Percentiles rank a stretch among this genome's conserved stretches.
Conservation (phyloP, 1,139 yeast species). For the Pichia sp. region DNA sequence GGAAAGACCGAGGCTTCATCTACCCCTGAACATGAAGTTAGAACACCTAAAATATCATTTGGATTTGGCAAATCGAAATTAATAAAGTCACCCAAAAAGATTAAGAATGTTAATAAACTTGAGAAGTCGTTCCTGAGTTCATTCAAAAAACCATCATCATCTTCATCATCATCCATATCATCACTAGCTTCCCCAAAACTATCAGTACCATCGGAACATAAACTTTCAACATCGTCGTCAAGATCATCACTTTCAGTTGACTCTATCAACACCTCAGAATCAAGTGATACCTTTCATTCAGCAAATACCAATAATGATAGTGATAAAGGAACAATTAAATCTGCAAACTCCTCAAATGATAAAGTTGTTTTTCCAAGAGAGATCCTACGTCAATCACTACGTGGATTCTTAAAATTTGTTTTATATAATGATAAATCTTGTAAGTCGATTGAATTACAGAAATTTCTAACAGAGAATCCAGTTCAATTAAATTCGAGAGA, state of each 20-base stretch:
- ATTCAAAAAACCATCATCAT: slow-evolving; percentile 5
- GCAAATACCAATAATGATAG: slow-evolving; percentile 3
- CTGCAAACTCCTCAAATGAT: not conserved
- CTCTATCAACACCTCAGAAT: slow-evolving; percentile 3
- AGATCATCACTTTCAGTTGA: not conserved
- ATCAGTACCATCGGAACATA: not conserved
- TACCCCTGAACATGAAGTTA: not conserved
- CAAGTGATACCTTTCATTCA: slow-evolving; percentile 8
- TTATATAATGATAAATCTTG: slow-evolving; percentile 43
- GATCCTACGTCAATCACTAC: slow-evolving; percentile 62
- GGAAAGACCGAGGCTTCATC: slow-evolving; percentile 1
- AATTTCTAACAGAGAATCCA: slow-evolving; percentile 40
- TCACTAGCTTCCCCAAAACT: not conserved
- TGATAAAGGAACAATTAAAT: not conserved
- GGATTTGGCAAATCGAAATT: slow-evolving; percentile 4
- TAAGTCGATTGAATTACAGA: slow-evolving; percentile 42
- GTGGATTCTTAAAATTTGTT: slow-evolving; percentile 61
- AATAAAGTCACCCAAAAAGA: not conserved
- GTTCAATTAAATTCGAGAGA: slow-evolving; percentile 38
- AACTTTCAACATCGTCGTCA: not conserved
- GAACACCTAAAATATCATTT: not conserved
- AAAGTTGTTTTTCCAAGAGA: slow-evolving; percentile 45
- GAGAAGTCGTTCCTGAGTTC: slow-evolving; percentile 22
- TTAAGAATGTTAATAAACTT: slow-evolving; percentile 9
- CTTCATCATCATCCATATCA: not conserved